Evolutionary conservation across 225 moss, liverwort and hornwort species (phyloP), one percentile per base, ranked within the genome.

Genomic region (Polytrichum commune): DNA sequence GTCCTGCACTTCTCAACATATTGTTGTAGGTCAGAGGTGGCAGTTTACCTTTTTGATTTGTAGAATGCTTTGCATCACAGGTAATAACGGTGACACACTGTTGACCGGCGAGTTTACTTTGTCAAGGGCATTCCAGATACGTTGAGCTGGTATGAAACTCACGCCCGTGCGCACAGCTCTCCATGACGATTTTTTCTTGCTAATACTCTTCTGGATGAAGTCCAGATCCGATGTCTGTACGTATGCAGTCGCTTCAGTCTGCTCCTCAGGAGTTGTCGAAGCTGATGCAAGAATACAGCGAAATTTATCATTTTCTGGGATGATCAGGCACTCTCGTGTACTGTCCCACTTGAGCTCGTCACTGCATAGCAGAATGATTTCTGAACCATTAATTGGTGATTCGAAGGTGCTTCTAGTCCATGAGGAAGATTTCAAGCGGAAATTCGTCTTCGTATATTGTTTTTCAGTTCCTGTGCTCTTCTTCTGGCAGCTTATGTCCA

Each of bases 231-330:
- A 27, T 23, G 18, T 53, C 54, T 6, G 24, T 53, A 18, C 16
- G 8, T 53, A 24, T 18, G 13, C 30, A 30, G 30, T 30, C 6
- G 30, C 53, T 23, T 7, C 9, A 13, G n/a, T 6, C n/a, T n/a
- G n/a, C n/a, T n/a, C n/a, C n/a, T n/a, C n/a, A n/a, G n/a, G n/a
- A n/a, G n/a, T n/a, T n/a, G n/a, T n/a, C n/a, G n/a, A n/a, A n/a
- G n/a, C n/a, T n/a, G n/a, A n/a, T n/a, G 27, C 67, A n/a, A 68
- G 67, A 26, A 68, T 68, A 46, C 46, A 46, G 46, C 46, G 46
- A 24, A 18, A 54, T 5, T 18, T 8, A 53, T 5, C 1, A 0
- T 68, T 16, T 5, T 0, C 18, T 7, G 67, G 24, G 8, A 53
- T 10, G 46, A 68, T 7, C 26, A 54, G 5, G 53, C 46, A 18